These are phyloP conservation scores for Vanderwaltozyma tropicalis DNA, from an alignment of 805 yeast species.

Conservation along the genomic window DNA sequence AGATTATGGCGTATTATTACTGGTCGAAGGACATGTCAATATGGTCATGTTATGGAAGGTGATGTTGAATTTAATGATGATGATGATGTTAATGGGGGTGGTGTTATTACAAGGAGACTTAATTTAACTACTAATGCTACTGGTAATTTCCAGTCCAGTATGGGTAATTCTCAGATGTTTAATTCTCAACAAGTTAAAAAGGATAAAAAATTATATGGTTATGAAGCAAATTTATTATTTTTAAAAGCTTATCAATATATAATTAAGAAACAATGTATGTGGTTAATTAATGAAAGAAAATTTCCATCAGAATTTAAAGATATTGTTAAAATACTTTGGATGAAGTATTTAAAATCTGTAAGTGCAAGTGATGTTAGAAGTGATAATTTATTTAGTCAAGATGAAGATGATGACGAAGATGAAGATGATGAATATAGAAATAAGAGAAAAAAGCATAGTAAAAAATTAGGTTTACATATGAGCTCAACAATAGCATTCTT, in stretches of 20 bases:
- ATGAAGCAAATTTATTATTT: slow-evolving; percentile 35
- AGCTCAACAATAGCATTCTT: slow-evolving; percentile 30
- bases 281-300: slow-evolving; percentile 28
- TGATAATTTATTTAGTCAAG: slow-evolving; percentile 2
- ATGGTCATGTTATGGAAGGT: slow-evolving; percentile 82
- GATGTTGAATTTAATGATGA: slow-evolving; percentile 73
- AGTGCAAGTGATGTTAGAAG: slow-evolving; percentile 1
- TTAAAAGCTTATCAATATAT: slow-evolving; percentile 41
- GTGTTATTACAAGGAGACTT: slow-evolving; percentile 45
- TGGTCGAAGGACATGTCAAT: slow-evolving; percentile 78
- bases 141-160: slow-evolving; percentile 29
- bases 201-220: slow-evolving; percentile 35
- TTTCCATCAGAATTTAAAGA: slow-evolving; percentile 25
- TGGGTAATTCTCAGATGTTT: slow-evolving; percentile 21
- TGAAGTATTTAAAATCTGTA: slow-evolving; percentile 14
- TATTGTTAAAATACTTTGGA: slow-evolving; percentile 33
- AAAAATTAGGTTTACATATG: slow-evolving; percentile 13
- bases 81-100: slow-evolving; percentile 44
- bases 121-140: slow-evolving; percentile 38
- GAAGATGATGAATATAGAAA: slow-evolving; percentile 9
- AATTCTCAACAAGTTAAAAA: slow-evolving; percentile 9
- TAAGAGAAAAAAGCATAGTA: slow-evolving; percentile 2
- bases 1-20: slow-evolving; percentile 58
- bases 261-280: slow-evolving; percentile 37
- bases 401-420: slow-evolving; percentile 5